phyloP scores from a whole-genome alignment of 768 basidiomycete species.

The Lyophyllum semitale region DNA sequence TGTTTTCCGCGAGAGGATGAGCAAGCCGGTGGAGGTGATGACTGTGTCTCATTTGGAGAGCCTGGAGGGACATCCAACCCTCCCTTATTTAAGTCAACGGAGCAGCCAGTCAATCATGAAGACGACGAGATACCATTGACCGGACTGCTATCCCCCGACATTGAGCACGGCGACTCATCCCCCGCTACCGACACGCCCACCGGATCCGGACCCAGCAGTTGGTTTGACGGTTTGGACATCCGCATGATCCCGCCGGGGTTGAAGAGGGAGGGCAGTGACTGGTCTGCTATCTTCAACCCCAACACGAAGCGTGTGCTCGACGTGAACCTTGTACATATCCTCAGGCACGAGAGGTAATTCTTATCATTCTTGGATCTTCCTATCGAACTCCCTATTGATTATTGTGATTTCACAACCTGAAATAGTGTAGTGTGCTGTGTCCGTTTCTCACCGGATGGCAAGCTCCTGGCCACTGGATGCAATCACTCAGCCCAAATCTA shows the following conservation, averaged over 20 bases:
- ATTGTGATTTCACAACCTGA: neutral
- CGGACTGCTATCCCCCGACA: too few species aligned
- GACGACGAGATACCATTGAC: too few species aligned
- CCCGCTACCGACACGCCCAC: too few species aligned
- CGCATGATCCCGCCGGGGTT: conserved; percentile 48
- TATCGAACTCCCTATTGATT: neutral
- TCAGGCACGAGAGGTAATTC: conserved; percentile 86
- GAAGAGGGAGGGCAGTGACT: conserved; percentile 79
- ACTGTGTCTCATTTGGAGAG: too few species aligned
- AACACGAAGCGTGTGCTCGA: conserved; percentile 79
- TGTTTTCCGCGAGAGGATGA: too few species aligned
- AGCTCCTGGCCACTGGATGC: conserved; percentile 92
- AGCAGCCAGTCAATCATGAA: too few species aligned
- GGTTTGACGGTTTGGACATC: conserved; percentile 47
- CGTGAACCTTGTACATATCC: conserved; percentile 78
- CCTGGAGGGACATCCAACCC: too few species aligned
- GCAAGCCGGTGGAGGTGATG: too few species aligned
- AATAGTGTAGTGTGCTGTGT: conserved; percentile 79
- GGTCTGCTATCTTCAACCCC: conserved; percentile 88
- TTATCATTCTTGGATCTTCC: neutral
- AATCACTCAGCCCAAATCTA: conserved; percentile 96
- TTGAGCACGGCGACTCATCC: too few species aligned
- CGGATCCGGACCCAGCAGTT: conserved; percentile 27
- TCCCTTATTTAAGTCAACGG: too few species aligned
- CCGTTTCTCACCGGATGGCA: conserved; percentile 91